Conservation (phyloP, 2,329 filamentous ascomycete genomes). For the Fusarium agapanthi region DNA sequence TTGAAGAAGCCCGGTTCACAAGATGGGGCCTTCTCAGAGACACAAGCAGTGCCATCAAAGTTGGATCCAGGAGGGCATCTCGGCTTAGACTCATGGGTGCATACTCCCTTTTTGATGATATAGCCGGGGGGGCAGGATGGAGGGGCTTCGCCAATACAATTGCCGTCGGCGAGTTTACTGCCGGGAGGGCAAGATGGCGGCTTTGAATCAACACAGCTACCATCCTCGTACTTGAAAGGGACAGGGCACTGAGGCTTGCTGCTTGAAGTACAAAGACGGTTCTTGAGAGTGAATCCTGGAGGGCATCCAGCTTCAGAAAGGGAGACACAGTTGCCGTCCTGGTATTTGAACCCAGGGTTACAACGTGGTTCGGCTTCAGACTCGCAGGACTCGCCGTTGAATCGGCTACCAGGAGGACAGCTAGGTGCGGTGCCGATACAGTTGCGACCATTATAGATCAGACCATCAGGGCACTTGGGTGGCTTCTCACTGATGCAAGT, state of each 20-base stretch:
- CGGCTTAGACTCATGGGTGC: neutral
- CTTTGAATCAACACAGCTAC: slow-evolving; percentile 1
- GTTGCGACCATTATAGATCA: slow-evolving; percentile 9
- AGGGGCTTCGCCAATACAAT: neutral
- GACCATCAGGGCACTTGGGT: neutral
- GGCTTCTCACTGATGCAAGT: slow-evolving; percentile 8
- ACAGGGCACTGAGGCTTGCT: neutral
- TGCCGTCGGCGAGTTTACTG: neutral
- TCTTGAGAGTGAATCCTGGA: slow-evolving; percentile 14
- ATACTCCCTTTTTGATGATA: neutral
- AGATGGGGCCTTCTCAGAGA: neutral
- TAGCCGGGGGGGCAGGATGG: neutral
- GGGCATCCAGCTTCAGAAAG: neutral
- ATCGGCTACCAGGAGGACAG: neutral
- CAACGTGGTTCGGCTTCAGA: neutral
- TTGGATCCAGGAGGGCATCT: neutral
- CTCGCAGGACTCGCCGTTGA: slow-evolving; percentile 21
- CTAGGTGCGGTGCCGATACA: neutral
- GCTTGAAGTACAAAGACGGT: slow-evolving; percentile 14
- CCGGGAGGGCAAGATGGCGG: neutral
- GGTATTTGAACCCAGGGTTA: neutral
- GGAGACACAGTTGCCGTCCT: slow-evolving; percentile 2
- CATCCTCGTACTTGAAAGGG: neutral
- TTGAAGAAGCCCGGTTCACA: slow-evolving; percentile 16
- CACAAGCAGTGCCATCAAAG: slow-evolving; percentile 10